Evolutionary conservation across 2,329 filamentous ascomycete species (phyloP).

Genomic region (Colletotrichum sp.): DNA sequence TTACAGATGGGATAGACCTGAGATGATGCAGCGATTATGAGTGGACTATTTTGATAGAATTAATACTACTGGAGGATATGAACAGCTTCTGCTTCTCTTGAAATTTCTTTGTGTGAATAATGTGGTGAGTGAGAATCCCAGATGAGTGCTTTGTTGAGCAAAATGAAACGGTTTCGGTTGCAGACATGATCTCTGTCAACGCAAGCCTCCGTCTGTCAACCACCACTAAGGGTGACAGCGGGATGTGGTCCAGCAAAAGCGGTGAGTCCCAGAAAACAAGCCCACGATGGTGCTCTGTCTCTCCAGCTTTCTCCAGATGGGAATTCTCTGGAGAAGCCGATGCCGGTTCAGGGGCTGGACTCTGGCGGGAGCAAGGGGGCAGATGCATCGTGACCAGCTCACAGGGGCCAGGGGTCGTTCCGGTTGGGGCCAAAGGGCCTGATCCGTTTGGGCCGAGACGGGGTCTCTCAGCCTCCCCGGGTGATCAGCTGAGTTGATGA

Average conservation of each 20-base stretch:
- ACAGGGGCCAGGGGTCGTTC: neutral
- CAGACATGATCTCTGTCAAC: neutral
- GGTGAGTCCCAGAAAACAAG: neutral
- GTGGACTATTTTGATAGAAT: neutral
- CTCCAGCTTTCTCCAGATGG: neutral
- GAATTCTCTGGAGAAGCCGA: neutral
- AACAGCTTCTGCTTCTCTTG: fast-evolving
- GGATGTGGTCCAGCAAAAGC: neutral
- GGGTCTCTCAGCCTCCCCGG: neutral
- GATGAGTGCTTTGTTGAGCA: neutral
- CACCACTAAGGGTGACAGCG: neutral
- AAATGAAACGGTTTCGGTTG: neutral
- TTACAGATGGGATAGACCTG: neutral
- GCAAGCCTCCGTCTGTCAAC: neutral
- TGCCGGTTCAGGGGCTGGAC: neutral
- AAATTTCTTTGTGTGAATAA: neutral
- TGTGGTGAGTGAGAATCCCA: neutral
- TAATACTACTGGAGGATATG: neutral
- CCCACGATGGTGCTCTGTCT: neutral
- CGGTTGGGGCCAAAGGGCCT: neutral
- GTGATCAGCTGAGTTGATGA: neutral
- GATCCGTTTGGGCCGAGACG: neutral
- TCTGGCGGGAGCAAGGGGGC: neutral
- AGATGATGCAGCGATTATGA: neutral
- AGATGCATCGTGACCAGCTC: neutral